phyloP scores from a whole-genome alignment of 2,329 filamentous ascomycete species.

The Talaromyces sp. region DNA sequence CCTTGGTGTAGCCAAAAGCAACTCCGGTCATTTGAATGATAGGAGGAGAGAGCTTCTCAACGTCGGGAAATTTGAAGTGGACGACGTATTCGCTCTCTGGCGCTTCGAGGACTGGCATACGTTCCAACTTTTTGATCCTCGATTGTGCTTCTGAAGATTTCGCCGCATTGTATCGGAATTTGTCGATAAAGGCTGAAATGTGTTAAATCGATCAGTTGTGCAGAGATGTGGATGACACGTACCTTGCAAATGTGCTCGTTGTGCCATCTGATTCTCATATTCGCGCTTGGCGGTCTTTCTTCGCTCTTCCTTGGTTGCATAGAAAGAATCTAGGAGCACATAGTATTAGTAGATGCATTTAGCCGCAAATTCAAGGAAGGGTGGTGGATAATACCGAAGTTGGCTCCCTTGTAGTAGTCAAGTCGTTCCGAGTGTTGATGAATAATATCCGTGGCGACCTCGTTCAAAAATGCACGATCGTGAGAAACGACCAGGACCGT shows the following conservation, averaged over 20 bases:
- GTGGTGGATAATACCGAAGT: slow-evolving; percentile 59
- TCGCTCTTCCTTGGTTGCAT: slow-evolving; percentile 93
- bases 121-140: slow-evolving; percentile 97
- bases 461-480: slow-evolving; percentile 98
- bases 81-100: slow-evolving; percentile 95
- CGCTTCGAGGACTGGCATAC: slow-evolving; percentile 85
- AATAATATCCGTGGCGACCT: slow-evolving; percentile 98
- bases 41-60: slow-evolving; percentile 94
- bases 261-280: slow-evolving; percentile 97
- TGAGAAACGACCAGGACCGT: slow-evolving; percentile 96
- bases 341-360: slow-evolving; percentile 13
- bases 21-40: slow-evolving; percentile 97
- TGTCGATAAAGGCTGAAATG: slow-evolving; percentile 81
- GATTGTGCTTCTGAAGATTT: slow-evolving; percentile 98
- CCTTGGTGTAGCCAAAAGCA: slow-evolving; percentile 78
- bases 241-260: slow-evolving; percentile 83
- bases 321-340: slow-evolving; percentile 68
- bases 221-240: not conserved
- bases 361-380: not conserved
- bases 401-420: slow-evolving; percentile 97
- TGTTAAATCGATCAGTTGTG: slow-evolving; percentile 14
- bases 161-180: slow-evolving; percentile 98
- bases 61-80: slow-evolving; percentile 94
- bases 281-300: slow-evolving; percentile 95
- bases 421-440: slow-evolving; percentile 96